Evolutionary conservation across 2,329 filamentous ascomycete genomes (phyloP), one percentile per base, ranked within the genome.

Genomic region (Neofusicoccum laricinum): DNA sequence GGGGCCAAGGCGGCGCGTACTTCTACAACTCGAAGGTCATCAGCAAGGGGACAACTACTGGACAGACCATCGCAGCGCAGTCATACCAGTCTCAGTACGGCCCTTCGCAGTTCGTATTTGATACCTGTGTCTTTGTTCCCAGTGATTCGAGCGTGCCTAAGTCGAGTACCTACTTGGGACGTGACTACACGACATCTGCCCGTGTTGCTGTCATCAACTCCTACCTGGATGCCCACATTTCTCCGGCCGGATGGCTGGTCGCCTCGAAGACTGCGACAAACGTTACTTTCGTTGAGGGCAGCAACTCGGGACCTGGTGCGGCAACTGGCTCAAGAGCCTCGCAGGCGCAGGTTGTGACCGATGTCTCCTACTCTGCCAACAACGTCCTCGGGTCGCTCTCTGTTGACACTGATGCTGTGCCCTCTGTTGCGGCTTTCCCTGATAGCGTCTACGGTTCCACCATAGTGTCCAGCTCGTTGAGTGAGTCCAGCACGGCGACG

Each of bases 11-110:
- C 25, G 51, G 51, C 2, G 51, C 51, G 10, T 57, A 57, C 51
- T 30, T 57, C 14, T 57, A 57, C 51, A 57, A 57, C 21, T 57
- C 51, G 36, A 57, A 57, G 51, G n/a, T 57, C 7, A 19, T 57
- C 11, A 57, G 51, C 36, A 57, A 36, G 10, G 51, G 51, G 5
- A 43, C 51, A 1, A 41, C 51, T 12, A 41, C 51, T 17, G 51
- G 51, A 2, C 51, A 57, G 36, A 25, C 51, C 25, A 12, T 57
- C 21, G 11, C 51, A 8, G 34, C 51, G 25, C 51, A 57, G 36
- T 57, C 51, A 12, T 57, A 57, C 19, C 51, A 57, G 51, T 57
- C 34, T 3, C 51, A 57, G 19, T 57, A 57, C 21, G 15, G 8
- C 7, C 51, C 51, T 10, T 57, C 51, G 12, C 36, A 57, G 14